phyloP scores from a whole-genome alignment of 1,284 basidiomycete species.

The Anthracocystis walkeri region DNA sequence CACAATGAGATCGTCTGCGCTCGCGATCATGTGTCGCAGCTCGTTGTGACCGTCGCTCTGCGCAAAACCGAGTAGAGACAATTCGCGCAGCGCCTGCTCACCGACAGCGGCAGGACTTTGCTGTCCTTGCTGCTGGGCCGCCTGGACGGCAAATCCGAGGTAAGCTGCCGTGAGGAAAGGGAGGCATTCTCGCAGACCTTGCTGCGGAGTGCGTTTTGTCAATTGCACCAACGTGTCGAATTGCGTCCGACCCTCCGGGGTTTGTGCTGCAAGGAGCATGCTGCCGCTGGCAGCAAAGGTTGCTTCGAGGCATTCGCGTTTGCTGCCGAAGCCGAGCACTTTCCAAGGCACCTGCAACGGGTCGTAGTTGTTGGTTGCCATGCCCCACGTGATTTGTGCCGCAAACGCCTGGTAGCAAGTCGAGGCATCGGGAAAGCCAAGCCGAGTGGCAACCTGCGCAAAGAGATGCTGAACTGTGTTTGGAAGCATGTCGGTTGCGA shows the following conservation, averaged over 20 bases:
- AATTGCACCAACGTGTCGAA: conserved; percentile 78
- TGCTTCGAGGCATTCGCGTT: conserved; percentile 60
- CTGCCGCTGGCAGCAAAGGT: conserved; percentile 42
- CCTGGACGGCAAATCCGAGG: conserved; percentile 73
- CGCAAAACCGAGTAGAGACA: conserved; percentile 23
- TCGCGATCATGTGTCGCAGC: conserved; percentile 23
- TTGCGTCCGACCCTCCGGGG: conserved; percentile 71
- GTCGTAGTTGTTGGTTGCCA: conserved; percentile 71
- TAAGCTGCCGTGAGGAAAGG: conserved; percentile 79
- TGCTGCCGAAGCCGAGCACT: conserved; percentile 79
- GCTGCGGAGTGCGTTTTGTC: conserved; percentile 73
- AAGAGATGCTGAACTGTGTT: conserved; percentile 78
- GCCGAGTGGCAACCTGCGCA: conserved; percentile 75
- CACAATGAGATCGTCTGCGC: conserved; percentile 31
- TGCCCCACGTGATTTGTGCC: conserved; percentile 74
- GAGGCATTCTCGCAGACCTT: conserved; percentile 78
- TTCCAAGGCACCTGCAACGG: conserved; percentile 78
- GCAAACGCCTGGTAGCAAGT: conserved; percentile 83
- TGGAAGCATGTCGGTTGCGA: conserved; percentile 71
- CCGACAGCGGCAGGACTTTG: conserved; percentile 9
- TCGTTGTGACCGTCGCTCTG: conserved; percentile 6
- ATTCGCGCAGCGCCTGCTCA: conserved; percentile 11
- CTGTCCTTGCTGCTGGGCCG: conserved; percentile 24
- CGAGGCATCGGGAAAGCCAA: conserved; percentile 78
- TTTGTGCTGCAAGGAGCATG: conserved; percentile 51